phyloP scores from a whole-genome alignment of 1,284 basidiomycete species.

The Ganoderma resinaceum region DNA sequence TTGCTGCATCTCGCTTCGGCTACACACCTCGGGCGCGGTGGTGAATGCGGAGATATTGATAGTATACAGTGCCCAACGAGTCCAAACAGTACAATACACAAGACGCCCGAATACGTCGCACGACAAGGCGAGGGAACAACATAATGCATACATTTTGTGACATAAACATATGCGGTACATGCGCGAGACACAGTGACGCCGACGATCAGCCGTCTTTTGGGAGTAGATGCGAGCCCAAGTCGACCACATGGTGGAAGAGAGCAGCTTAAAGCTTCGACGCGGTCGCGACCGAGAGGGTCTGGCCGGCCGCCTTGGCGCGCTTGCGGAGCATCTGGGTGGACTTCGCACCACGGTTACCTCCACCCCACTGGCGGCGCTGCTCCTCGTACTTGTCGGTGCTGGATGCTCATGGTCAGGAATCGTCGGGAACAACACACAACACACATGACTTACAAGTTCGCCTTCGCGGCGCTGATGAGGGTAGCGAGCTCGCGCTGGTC shows the following conservation, averaged over 20 bases:
- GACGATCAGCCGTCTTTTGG: slow-evolving; percentile 25
- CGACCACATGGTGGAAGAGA: slow-evolving; percentile 8
- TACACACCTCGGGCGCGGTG: neutral
- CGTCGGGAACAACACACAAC: neutral
- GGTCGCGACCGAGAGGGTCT: slow-evolving; percentile 59
- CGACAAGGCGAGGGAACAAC: neutral
- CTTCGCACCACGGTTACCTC: slow-evolving; percentile 94
- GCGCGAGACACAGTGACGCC: slow-evolving; percentile 17
- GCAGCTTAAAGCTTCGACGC: slow-evolving; percentile 65
- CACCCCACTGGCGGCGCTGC: slow-evolving; percentile 92
- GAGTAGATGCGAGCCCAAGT: slow-evolving; percentile 14
- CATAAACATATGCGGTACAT: slow-evolving; percentile 27
- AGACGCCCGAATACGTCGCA: neutral
- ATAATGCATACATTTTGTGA: slow-evolving; percentile 27
- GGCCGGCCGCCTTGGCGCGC: slow-evolving; percentile 91
- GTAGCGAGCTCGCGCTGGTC: slow-evolving; percentile 94
- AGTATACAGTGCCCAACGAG: slow-evolving; percentile 2
- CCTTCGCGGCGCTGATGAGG: slow-evolving; percentile 93
- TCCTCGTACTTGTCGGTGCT: slow-evolving; percentile 98
- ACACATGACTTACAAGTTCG: slow-evolving; percentile 81
- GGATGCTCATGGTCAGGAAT: slow-evolving; percentile 19
- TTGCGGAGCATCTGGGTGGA: slow-evolving; percentile 92
- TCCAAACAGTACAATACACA: neutral
- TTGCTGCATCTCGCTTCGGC: neutral
- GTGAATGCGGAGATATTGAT: slow-evolving; percentile 5